These are phyloP conservation scores for Aspergillus sp. DNA, from an alignment of 2,329 filamentous ascomycete species.

Conservation along the genomic window DNA sequence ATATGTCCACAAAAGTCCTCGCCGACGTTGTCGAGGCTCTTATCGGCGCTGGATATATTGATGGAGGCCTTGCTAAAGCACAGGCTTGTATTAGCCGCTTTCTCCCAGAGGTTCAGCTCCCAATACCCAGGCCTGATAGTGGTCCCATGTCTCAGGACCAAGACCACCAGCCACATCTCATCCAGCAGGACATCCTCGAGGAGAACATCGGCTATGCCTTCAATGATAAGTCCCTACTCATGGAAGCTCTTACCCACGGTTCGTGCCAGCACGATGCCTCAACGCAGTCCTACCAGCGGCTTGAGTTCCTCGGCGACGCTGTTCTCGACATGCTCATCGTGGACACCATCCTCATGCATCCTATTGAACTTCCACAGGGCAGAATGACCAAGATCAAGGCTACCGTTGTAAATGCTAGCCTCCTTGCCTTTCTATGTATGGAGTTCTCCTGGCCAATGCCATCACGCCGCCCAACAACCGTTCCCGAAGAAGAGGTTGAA, in stretches of 20 bases:
- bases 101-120: constrained; percentile 53
- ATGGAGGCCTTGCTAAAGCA: constrained; percentile 66
- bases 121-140: constrained; percentile 12
- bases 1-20: constrained; percentile 72
- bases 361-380: constrained; percentile 48
- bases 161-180: constrained; percentile 6
- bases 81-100: constrained; percentile 66
- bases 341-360: constrained; percentile 32
- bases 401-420: constrained; percentile 75
- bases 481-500: constrained; percentile 9
- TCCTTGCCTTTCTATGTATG: constrained; percentile 76
- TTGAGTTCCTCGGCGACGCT: constrained; percentile 87
- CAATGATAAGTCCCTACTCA: constrained; percentile 63
- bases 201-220: constrained; percentile 67
- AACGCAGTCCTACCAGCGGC: constrained; percentile 65
- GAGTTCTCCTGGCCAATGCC: constrained; percentile 36
- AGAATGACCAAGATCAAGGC: constrained; percentile 76
- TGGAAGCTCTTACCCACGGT: constrained; percentile 79
- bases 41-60: constrained; percentile 71
- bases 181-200: constrained; percentile 20
- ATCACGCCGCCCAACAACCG: constrained; percentile 5
- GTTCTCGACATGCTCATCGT: constrained; percentile 78
- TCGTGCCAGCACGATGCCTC: constrained; percentile 56
- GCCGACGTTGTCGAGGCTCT: constrained; percentile 87
- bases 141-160: neutral